phyloP scores from a whole-genome alignment of 1,139 yeast species.

The Wickerhamomyces sp. region DNA sequence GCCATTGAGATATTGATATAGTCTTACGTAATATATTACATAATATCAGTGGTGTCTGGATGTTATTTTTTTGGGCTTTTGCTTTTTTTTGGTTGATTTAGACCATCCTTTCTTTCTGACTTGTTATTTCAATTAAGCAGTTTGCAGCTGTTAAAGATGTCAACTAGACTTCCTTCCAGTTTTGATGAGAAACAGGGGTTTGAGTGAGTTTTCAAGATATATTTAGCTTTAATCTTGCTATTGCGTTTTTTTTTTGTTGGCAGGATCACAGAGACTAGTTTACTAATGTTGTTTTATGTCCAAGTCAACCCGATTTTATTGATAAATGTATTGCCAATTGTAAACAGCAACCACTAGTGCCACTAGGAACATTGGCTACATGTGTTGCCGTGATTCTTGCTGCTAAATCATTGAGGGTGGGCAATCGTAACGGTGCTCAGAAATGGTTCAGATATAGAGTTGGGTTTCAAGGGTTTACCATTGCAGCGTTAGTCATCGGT shows the following conservation, averaged over 20 bases:
- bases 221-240: neutral
- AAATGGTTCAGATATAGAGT: constrained; percentile 88
- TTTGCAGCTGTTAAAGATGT: constrained; percentile 20
- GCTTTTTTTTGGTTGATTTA: neutral
- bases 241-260: too few species aligned
- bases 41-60: neutral
- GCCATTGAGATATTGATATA: neutral
- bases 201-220: constrained; percentile 22
- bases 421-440: constrained; percentile 74
- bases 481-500: constrained; percentile 78
- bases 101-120: neutral
- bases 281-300: neutral
- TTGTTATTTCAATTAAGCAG: neutral
- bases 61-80: neutral
- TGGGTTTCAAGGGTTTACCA: constrained; percentile 76
- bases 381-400: constrained; percentile 79
- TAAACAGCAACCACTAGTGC: constrained; percentile 76
- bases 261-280: too few species aligned
- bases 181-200: constrained; percentile 26
- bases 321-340: constrained; percentile 37
- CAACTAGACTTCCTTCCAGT: constrained; percentile 32
- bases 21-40: neutral
- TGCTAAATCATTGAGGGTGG: constrained; percentile 67
- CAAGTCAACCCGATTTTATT: constrained; percentile 25
- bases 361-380: constrained; percentile 75